Base-by-base conservation (phyloP, 257 asterid species). In the Scutellaria barbata region DNA sequence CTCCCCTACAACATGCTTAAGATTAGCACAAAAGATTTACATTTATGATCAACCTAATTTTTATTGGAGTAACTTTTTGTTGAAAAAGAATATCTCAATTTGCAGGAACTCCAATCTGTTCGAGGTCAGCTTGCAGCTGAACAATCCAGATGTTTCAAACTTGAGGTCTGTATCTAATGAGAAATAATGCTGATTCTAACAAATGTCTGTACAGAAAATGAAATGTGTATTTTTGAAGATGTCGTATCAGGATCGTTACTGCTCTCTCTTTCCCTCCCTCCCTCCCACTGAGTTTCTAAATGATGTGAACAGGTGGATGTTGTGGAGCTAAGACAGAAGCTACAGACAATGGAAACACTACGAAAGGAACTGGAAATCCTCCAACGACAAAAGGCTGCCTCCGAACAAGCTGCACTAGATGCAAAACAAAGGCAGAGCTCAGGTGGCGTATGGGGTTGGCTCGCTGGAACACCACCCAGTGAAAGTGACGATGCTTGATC, bases 371-470 rank as follows among this genome's bases (percentile, higher is more conserved):
- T 94, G 5, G 98, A 94, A 82, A 83, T 94, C 83, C 98, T 94
- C 56, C 95, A 78, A 73, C 83, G 99, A 66, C 99, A 94, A 79
- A 95, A 92, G 56, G 90, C 98, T 66, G 97, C 97, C 81, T 86
- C 99, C 10, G 99, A 95, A 78, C 94, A 95, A 82, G 98, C 96
- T 76, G 95, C 88, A 52, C 73, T 79, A 40, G 79, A 74, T 65
- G 96, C 90, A 41, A 89, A 77, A 72, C 92, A 81, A 73, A 86
- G 78, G 83, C 96, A 85, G 74, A 68, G 90, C 76, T 89, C 96
- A 11, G 87, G 95, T 7, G 96, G 99, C 39, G 91, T 95, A 48
- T 95, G 98, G 99, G 96, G 98, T 39, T 95, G 99, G 99, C 86
- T 95, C 48, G 98, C 96, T 8, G 98, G 98, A 77, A 57, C 95